phyloP scores from a whole-genome alignment of 441 rosid species.

The Sinapis alba region DNA sequence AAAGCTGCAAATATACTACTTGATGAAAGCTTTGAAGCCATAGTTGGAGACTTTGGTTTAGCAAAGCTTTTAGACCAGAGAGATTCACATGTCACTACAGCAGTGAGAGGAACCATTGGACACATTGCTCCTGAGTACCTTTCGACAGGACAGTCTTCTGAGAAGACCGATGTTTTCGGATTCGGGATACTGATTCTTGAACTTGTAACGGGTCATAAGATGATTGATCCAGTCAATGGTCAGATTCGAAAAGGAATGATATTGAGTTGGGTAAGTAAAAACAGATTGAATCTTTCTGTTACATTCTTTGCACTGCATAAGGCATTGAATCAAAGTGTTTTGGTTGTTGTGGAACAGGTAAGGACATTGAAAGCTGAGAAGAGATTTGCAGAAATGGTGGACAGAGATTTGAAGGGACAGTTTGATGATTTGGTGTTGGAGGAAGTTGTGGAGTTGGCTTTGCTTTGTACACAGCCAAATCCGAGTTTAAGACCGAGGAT shows the following conservation, averaged over 20 bases:
- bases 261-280: constrained; percentile 71
- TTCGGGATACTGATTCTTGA: constrained; percentile 88
- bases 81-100: constrained; percentile 91
- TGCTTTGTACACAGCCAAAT: constrained; percentile 74
- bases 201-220: constrained; percentile 88
- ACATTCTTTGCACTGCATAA: neutral
- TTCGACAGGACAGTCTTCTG: constrained; percentile 94
- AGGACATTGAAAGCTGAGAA: constrained; percentile 73
- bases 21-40: constrained; percentile 86
- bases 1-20: constrained; percentile 93
- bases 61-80: constrained; percentile 79
- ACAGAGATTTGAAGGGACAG: constrained; percentile 74
- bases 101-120: constrained; percentile 91
- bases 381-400: constrained; percentile 68
- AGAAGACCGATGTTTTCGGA: constrained; percentile 93
- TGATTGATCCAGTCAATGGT: constrained; percentile 82
- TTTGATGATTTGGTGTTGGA: constrained; percentile 69
- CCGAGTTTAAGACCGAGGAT: constrained; percentile 76
- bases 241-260: constrained; percentile 90
- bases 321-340: neutral
- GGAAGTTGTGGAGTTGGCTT: constrained; percentile 61
- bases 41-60: constrained; percentile 92
- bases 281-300: neutral
- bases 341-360: constrained; percentile 49
- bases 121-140: constrained; percentile 96